Conservation (phyloP, 345 rosid genomes). For the Heritiera fomes region DNA sequence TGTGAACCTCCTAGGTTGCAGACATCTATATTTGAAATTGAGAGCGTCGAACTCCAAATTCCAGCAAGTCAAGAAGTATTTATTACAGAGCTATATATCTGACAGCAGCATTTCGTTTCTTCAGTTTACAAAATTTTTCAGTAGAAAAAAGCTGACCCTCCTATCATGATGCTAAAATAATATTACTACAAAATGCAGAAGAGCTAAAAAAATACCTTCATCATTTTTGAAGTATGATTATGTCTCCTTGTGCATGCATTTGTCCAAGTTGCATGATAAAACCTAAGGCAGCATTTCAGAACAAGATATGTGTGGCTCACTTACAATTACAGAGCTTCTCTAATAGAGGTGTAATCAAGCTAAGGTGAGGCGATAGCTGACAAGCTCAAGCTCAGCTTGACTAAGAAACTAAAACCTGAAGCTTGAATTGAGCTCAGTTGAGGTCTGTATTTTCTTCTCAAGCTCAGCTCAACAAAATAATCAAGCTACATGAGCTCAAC, state of each 20-base stretch:
- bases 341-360: background rate
- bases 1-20: background rate
- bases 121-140: background rate
- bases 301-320: background rate
- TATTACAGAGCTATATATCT: background rate
- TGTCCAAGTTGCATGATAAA: background rate
- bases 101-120: background rate
- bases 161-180: background rate
- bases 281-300: background rate
- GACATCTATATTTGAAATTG: no score
- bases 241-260: background rate
- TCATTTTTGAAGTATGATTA: background rate
- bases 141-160: background rate
- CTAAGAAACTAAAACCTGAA: background rate
- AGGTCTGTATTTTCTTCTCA: background rate
- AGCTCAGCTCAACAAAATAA: slow-evolving; percentile 6
- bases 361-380: background rate
- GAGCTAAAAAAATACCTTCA: background rate
- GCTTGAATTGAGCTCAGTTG: background rate
- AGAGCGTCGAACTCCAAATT: background rate
- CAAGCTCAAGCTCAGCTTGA: background rate
- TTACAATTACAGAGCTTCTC: background rate
- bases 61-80: no score
- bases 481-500: background rate
- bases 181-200: background rate